Conservation (phyloP, 495 filamentous ascomycete species). For the Daldinia grandis region DNA sequence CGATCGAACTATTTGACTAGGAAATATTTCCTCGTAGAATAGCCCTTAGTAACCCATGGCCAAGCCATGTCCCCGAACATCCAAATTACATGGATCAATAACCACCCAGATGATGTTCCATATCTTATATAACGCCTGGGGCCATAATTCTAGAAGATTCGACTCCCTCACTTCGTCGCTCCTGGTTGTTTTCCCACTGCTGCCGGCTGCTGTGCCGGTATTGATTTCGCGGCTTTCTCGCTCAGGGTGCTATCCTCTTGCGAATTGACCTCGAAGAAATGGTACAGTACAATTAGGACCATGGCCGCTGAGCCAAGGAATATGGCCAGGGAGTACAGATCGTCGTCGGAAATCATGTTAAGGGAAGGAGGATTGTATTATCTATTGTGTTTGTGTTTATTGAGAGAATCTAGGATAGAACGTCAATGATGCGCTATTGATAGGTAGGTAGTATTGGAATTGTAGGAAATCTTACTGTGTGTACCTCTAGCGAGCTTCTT, state of each 20-base stretch:
- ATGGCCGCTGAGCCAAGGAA: constrained; percentile 92
- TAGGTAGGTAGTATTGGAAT: constrained; percentile 1
- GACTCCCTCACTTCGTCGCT: constrained; percentile 21
- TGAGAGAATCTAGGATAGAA: constrained; percentile 18
- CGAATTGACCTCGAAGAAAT: constrained; percentile 96
- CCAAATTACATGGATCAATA: neutral
- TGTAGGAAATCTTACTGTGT: constrained; percentile 12
- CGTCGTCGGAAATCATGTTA: constrained; percentile 85
- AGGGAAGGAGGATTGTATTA: constrained; percentile 1
- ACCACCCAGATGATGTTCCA: neutral
- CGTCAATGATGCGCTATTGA: constrained; percentile 20
- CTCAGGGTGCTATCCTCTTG: constrained; percentile 52
- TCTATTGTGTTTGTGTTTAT: neutral
- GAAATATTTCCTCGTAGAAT: neutral
- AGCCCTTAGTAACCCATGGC: neutral
- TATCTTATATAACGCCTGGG: neutral
- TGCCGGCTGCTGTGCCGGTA: constrained; percentile 46
- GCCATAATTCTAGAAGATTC: neutral
- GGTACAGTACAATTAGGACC: constrained; percentile 94
- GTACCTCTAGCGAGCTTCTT: constrained; percentile 1
- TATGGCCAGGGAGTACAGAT: constrained; percentile 85
- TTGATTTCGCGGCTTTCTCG: constrained; percentile 42
- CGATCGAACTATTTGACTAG: neutral
- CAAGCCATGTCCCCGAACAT: neutral
- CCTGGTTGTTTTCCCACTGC: constrained; percentile 31